phyloP scores from a whole-genome alignment of 1,284 basidiomycete genomes.

The Apiotrichum akiyoshidainum region DNA sequence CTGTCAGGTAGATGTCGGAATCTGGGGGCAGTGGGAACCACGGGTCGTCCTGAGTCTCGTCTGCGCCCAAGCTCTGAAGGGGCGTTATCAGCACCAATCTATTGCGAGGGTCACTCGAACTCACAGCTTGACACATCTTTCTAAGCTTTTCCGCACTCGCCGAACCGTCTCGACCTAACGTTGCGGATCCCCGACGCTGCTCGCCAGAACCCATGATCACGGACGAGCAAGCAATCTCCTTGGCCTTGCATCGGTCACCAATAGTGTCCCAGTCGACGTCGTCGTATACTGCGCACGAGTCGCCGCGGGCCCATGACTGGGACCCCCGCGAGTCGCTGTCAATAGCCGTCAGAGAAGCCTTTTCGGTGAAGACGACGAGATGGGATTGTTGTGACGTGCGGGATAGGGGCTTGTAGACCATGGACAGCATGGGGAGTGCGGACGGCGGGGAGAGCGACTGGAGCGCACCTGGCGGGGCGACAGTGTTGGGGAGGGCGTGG shows the following conservation, averaged over 20 bases:
- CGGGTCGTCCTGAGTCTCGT: slow-evolving; percentile 13
- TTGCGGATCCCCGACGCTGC: background rate
- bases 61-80: slow-evolving; percentile 3
- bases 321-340: slow-evolving; percentile 17
- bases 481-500: slow-evolving; percentile 14
- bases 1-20: slow-evolving; percentile 14
- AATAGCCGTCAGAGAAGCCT: slow-evolving; percentile 14
- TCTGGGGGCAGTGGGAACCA: slow-evolving; percentile 17
- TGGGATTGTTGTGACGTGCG: slow-evolving; percentile 14
- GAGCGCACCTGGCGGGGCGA: slow-evolving; percentile 11
- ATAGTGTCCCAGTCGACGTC: slow-evolving; percentile 23
- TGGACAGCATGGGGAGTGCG: slow-evolving; percentile 20
- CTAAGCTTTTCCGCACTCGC: slow-evolving; percentile 19
- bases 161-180: slow-evolving; percentile 14
- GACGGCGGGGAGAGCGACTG: slow-evolving; percentile 16
- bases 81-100: background rate
- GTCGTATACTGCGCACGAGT: slow-evolving; percentile 19
- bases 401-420: slow-evolving; percentile 13
- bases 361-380: slow-evolving; percentile 23
- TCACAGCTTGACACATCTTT: slow-evolving; percentile 23
- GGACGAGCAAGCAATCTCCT: slow-evolving; percentile 21
- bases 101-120: background rate
- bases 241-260: slow-evolving; percentile 19
- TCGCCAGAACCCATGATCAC: slow-evolving; percentile 14
- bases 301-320: slow-evolving; percentile 15